phyloP scores from a whole-genome alignment of 495 filamentous ascomycete species.

The Talaromyces liani region DNA sequence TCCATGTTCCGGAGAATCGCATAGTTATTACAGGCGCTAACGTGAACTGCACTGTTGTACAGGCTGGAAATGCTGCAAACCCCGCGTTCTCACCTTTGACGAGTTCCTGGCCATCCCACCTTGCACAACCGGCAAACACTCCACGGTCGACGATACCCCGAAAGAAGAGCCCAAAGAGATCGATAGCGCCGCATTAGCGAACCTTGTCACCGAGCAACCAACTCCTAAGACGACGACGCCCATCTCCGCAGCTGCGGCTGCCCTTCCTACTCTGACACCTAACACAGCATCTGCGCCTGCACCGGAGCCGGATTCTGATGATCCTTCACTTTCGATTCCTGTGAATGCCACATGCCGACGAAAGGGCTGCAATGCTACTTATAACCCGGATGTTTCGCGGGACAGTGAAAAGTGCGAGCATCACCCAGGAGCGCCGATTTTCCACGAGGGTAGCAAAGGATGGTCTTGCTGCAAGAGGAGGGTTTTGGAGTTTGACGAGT shows the following conservation, averaged over 20 bases:
- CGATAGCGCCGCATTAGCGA: conserved; percentile 12
- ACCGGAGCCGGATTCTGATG: conserved; percentile 83
- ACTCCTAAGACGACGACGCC: conserved; percentile 33
- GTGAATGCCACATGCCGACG: conserved; percentile 70
- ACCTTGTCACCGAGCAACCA: conserved; percentile 16
- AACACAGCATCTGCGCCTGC: conserved; percentile 55
- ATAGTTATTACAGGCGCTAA: neutral
- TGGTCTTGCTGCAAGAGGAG: conserved; percentile 94
- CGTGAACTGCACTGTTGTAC: conserved; percentile 1
- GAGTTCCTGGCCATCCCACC: conserved; percentile 93
- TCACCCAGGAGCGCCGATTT: conserved; percentile 81
- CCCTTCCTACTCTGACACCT: conserved; percentile 46
- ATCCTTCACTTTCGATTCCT: conserved; percentile 60
- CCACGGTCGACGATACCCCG: conserved; percentile 71
- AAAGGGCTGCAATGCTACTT: conserved; percentile 59
- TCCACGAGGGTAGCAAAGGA: conserved; percentile 96
- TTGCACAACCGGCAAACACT: conserved; percentile 92
- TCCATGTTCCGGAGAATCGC: conserved; percentile 2
- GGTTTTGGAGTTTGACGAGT: conserved; percentile 95
- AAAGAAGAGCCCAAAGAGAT: conserved; percentile 39
- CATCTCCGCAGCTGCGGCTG: conserved; percentile 39
- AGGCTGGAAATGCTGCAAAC: conserved; percentile 99
- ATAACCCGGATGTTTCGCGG: conserved; percentile 49
- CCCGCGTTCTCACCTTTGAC: conserved; percentile 94
- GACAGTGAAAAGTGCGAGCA: conserved; percentile 76